Conservation (phyloP, 768 basidiomycete genomes). For the Mycena epipterygia region DNA sequence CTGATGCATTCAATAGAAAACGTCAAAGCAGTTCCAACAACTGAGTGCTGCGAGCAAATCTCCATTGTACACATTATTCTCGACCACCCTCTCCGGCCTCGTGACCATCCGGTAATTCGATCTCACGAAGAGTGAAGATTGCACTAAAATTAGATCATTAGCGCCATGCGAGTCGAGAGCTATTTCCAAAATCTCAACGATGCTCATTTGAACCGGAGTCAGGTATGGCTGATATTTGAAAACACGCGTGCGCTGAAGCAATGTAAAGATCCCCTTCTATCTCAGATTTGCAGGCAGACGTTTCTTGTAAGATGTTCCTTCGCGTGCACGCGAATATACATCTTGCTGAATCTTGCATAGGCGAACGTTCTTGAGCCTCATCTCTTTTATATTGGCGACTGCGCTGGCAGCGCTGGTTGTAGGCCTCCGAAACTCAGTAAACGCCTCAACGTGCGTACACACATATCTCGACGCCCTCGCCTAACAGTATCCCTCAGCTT, state of each 20-base stretch:
- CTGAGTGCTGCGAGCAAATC: constrained; percentile 22
- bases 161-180: constrained; percentile 10
- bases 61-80: constrained; percentile 22
- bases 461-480: not conserved
- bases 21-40: constrained; percentile 24
- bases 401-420: constrained; percentile 13
- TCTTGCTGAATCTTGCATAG: not conserved
- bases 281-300: constrained; percentile 15
- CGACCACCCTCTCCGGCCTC: constrained; percentile 22
- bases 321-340: not conserved
- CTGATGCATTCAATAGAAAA: not conserved
- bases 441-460: not conserved
- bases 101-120: constrained; percentile 12
- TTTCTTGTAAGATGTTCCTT: constrained; percentile 14
- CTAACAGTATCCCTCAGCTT: constrained; percentile 3
- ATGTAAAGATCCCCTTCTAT: constrained; percentile 15
- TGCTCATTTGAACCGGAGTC: constrained; percentile 13
- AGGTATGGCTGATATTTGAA: constrained; percentile 2
- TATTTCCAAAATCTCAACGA: constrained; percentile 20
- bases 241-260: not conserved
- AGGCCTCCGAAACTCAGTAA: constrained; percentile 12
- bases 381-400: constrained; percentile 10
- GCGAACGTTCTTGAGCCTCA: constrained; percentile 3
- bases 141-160: not conserved
- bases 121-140: not conserved